These are phyloP conservation scores for Pichia thaimueangensis DNA, from an alignment of 805 yeast genomes.

Conservation along the genomic window DNA sequence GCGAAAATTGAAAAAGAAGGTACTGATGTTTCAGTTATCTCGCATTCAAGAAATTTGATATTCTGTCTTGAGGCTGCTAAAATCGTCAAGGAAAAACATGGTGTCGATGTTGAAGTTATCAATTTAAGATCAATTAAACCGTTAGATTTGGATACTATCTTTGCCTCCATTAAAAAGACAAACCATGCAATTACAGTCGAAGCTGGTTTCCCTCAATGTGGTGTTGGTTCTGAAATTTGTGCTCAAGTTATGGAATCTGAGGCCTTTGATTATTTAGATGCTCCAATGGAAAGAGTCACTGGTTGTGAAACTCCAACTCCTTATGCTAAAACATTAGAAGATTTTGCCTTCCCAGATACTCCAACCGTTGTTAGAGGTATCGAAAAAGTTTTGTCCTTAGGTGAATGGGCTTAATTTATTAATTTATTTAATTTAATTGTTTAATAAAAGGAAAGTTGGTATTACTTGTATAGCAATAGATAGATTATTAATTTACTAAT, in stretches of 20 bases:
- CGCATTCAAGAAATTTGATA: slow-evolving; percentile 88
- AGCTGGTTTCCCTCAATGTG: slow-evolving; percentile 96
- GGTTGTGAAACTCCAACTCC: slow-evolving; percentile 99
- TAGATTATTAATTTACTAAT: too few species aligned
- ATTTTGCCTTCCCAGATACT: slow-evolving; percentile 97
- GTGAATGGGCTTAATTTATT: slow-evolving; percentile 27
- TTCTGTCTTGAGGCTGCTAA: slow-evolving; percentile 89
- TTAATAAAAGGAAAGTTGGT: too few species aligned
- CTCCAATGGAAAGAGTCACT: slow-evolving; percentile 97
- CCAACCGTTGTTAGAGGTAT: slow-evolving; percentile 83
- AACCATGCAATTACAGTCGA: slow-evolving; percentile 94
- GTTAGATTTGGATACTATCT: slow-evolving; percentile 79
- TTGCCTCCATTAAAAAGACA: slow-evolving; percentile 90
- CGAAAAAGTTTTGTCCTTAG: slow-evolving; percentile 68
- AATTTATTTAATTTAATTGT: too few species aligned
- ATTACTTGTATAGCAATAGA: too few species aligned
- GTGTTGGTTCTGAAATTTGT: slow-evolving; percentile 97
- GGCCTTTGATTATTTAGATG: slow-evolving; percentile 96
- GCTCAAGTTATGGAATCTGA: slow-evolving; percentile 98
- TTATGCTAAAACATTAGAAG: slow-evolving; percentile 92
- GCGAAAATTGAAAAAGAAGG: slow-evolving; percentile 96
- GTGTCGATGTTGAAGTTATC: slow-evolving; percentile 86
- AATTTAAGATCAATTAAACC: slow-evolving; percentile 98
- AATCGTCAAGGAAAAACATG: slow-evolving; percentile 71
- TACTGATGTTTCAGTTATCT: slow-evolving; percentile 78